Evolutionary conservation across 2,329 filamentous ascomycete species (phyloP), one percentile per base, ranked within the genome.

Genomic region (Cryphonectria parasitica): DNA sequence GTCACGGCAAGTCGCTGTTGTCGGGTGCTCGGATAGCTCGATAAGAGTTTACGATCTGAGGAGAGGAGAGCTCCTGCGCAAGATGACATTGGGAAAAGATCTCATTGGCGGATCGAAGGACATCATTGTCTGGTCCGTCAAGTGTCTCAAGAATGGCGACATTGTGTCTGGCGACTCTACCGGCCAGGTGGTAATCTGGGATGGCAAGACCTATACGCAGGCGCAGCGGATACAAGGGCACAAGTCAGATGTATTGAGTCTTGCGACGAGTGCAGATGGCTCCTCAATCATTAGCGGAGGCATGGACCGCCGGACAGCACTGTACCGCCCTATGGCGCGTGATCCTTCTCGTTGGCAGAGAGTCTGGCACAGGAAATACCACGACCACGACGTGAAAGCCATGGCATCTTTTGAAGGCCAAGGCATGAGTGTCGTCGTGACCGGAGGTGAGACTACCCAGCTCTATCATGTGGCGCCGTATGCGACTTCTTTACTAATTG

Each of bases 161-260:
- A 96, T 99, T 73, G 91, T 98, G 17, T 97, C 95, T 1, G 96
- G 94, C 66, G 96, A 99, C 79, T 98, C 96, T 3, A 95, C 94
- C 6, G 96, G 96, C 43, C 94, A 98, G 78, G 87, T 99, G 56
- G 91, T 93, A 74, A 93, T 98, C 78, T 99, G 95, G 92, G 94
- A 97, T 78, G 93, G 94, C 69, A 95, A 92, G 82, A 97, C 93
- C 67, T 97, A 95, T 79, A 95, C 94, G 5, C 89, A 97, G 75
- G 87, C 90, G 49, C 96, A 99, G 78, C 88, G 95, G 66, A 89
- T 99, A 68, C 91, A 94, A 77, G 90, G 91, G 36, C 96, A 99
- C 78, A 90, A 93, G 74, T 93, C 95, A 61, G 96, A 99, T 81
- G 91, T 97, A 5, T 85, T 99, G 71, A 95, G 95, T 78, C 85